Evolutionary conservation across 1,284 basidiomycete genomes (phyloP), one percentile per base, ranked within the genome.

Genomic region (Ceratobasidium sp.): DNA sequence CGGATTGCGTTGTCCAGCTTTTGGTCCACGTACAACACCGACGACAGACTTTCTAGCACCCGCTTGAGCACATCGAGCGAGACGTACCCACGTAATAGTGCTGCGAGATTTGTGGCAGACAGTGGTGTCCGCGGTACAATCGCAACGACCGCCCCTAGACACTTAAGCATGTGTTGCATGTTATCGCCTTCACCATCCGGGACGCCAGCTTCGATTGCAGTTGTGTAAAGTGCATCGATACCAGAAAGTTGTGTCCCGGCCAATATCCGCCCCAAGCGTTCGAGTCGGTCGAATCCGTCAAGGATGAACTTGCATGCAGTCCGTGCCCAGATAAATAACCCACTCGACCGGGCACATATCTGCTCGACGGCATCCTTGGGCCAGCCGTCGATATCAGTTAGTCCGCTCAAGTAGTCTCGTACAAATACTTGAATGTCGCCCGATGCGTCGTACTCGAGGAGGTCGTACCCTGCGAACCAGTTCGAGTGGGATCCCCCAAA

Each of bases 261-360:
- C 9, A 39, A 13, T 31, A 41, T n/a, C 51, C 34, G 24, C 9
- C 37, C 16, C n/a, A 58, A 8, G 24, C 51, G 29, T 6, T 34
- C 9, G 14, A 56, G 27, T 19, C 29, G 34, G 46, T 74, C 53
- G 14, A 16, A 39, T 22, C 41, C 48, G 31, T n/a, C 3, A 4
- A 11, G 8, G 31, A 73, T 62, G n/a, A 62, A 62, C 27, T 29
- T n/a, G 37, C 41, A 43, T 6, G 51, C 51, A 6, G 69, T 73
- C 6, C 43, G 39, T 11, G 69, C 74, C 27, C 54, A 54, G 48
- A 75, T 64, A 51, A 75, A 75, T 7, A 75, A 51, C 4, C 46
- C 63, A 37, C 34, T 49, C 0, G 74, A 58, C 2, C 58, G 6
- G 8, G 19, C 29, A 3, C 49, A 56, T 11, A 75, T 37, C 2